Evolutionary conservation across 2,329 filamentous ascomycete genomes (phyloP).

Genomic region (Aspergillus tubingensis): DNA sequence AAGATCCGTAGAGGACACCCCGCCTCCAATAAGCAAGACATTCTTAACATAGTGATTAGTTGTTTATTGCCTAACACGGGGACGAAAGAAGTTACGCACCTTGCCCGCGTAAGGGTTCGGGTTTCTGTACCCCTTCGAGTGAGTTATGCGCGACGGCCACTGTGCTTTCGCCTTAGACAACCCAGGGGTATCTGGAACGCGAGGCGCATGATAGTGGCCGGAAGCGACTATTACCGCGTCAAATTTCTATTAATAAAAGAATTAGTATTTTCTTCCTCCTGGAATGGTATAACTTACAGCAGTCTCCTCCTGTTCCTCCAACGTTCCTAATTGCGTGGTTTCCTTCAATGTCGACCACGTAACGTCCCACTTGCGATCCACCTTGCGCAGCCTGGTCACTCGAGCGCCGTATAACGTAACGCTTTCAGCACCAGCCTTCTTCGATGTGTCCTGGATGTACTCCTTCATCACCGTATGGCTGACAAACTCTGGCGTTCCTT

Average conservation of each 20-base stretch:
- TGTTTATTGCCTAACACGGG: background rate
- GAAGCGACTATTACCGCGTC: conserved; percentile 57
- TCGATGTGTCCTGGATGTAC: conserved; percentile 64
- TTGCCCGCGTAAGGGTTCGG: conserved; percentile 55
- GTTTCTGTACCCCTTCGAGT: conserved; percentile 55
- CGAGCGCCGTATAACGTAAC: conserved; percentile 59
- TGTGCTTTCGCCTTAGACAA: conserved; percentile 48
- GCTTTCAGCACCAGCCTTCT: conserved; percentile 51
- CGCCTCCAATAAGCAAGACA: conserved; percentile 58
- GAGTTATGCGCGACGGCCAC: conserved; percentile 50
- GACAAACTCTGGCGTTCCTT: conserved; percentile 61
- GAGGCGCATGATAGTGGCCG: conserved; percentile 57
- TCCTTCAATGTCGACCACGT: conserved; percentile 48
- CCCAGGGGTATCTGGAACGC: conserved; percentile 53
- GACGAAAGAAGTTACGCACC: conserved; percentile 23
- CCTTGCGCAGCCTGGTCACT: conserved; percentile 58
- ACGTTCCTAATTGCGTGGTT: conserved; percentile 7
- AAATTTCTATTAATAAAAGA: conserved; percentile 35
- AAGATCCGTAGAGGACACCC: conserved; percentile 58
- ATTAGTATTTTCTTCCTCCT: background rate
- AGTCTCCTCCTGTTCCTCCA: conserved; percentile 10
- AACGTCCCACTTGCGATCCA: conserved; percentile 53
- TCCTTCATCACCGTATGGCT: conserved; percentile 57
- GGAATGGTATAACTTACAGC: conserved; percentile 4
- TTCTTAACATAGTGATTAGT: conserved; percentile 39